Percentiles rank a stretch among this genome's conserved stretches.
Conservation (phyloP, 495 filamentous ascomycete species). For the Talaromyces trachyspermus region DNA sequence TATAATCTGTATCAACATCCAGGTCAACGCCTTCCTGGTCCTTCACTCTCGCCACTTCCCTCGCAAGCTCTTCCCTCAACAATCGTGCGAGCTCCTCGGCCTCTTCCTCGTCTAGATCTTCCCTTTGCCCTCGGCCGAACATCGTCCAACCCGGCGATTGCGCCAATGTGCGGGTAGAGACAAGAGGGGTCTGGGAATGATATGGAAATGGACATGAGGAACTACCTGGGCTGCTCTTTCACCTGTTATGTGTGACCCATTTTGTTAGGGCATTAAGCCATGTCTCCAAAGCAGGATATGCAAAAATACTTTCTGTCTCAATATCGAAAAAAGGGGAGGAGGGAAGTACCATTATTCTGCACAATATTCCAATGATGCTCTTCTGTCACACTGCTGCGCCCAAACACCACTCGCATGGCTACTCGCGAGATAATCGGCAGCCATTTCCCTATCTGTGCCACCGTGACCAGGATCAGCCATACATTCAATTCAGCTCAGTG, state of each 20-base stretch:
- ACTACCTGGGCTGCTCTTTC: slow-evolving; percentile 83
- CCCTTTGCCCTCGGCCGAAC: slow-evolving; percentile 77
- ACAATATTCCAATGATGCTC: slow-evolving; percentile 84
- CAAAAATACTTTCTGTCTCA: neutral
- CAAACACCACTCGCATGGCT: slow-evolving; percentile 46
- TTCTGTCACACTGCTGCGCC: slow-evolving; percentile 19
- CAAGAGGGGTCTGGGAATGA: slow-evolving; percentile 62
- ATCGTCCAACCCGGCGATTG: slow-evolving; percentile 59
- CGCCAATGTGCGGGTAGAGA: slow-evolving; percentile 33
- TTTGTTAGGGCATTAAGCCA: no score
- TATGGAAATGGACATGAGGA: slow-evolving; percentile 84
- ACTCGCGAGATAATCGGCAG: slow-evolving; percentile 68
- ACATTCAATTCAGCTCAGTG: neutral
- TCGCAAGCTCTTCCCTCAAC: slow-evolving; percentile 55
- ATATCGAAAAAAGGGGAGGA: slow-evolving; percentile 1
- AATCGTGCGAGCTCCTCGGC: slow-evolving; percentile 52
- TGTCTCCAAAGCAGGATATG: no score
- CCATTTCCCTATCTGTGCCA: slow-evolving; percentile 52
- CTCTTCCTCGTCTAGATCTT: slow-evolving; percentile 83
- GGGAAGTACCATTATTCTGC: slow-evolving; percentile 74
- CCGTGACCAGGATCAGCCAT: neutral
- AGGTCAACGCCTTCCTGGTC: slow-evolving; percentile 38
- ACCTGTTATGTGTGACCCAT: slow-evolving; percentile 34
- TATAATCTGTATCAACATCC: slow-evolving; percentile 13
- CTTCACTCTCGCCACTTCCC: slow-evolving; percentile 42